These are phyloP conservation scores for Sporothrix mexicana DNA, from an alignment of 2,329 filamentous ascomycete species.

Conservation along the genomic window DNA sequence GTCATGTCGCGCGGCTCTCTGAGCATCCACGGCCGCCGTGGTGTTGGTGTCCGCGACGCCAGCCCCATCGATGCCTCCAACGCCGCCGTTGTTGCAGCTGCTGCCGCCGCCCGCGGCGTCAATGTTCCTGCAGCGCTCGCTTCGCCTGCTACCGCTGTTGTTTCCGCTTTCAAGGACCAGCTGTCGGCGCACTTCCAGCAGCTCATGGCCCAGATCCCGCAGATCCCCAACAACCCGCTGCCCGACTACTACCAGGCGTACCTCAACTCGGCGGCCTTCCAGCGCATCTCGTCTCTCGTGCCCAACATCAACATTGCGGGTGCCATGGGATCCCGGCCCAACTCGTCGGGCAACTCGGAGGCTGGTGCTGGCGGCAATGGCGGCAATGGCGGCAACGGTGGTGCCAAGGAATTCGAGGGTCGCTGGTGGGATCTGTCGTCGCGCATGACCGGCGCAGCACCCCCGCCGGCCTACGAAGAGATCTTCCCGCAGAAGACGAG, in stretches of 20 bases:
- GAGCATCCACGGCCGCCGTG: conserved; percentile 36
- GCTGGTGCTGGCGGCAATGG: conserved; percentile 42
- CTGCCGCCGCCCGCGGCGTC: conserved; percentile 37
- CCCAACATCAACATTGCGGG: conserved; percentile 68
- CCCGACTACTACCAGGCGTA: conserved; percentile 73
- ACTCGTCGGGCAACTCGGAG: conserved; percentile 48
- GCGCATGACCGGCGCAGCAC: conserved; percentile 55
- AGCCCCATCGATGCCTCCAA: conserved; percentile 37
- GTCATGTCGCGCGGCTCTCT: conserved; percentile 17
- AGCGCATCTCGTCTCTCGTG: conserved; percentile 73
- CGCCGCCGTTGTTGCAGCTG: conserved; percentile 37
- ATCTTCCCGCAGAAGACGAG: conserved; percentile 58
- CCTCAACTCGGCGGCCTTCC: conserved; percentile 65
- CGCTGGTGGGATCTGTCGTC: conserved; percentile 73
- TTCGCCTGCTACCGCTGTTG: conserved; percentile 65
- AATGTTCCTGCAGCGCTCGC: conserved; percentile 50
- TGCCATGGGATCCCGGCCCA: conserved; percentile 50
- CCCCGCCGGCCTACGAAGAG: conserved; percentile 79
- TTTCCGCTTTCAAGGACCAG: conserved; percentile 75
- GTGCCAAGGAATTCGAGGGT: conserved; percentile 55
- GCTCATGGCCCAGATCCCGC: conserved; percentile 67
- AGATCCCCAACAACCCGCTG: conserved; percentile 50
- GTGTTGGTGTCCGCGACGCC: conserved; percentile 34
- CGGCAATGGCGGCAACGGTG: conserved; percentile 39
- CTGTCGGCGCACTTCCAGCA: conserved; percentile 61